Percentiles rank a stretch among this genome's conserved stretches.
These are phyloP conservation scores for Physaria fendleri DNA, from an alignment of 345 rosid genomes.

Conservation along the genomic window DNA sequence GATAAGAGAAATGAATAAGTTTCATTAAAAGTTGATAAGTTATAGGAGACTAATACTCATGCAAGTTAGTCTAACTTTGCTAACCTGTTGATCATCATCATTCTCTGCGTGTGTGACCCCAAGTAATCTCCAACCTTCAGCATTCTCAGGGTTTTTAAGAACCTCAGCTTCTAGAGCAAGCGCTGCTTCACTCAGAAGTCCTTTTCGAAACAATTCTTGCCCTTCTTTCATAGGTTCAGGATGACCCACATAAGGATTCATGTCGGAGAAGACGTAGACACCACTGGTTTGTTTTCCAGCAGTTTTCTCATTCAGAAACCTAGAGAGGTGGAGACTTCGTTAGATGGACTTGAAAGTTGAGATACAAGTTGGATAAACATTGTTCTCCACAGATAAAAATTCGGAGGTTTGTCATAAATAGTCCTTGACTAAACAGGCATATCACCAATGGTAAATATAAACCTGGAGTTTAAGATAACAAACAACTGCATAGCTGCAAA, in stretches of 20 bases:
- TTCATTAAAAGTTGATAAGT: not conserved
- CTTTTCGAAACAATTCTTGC: slow-evolving; percentile 88
- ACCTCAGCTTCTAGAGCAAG: slow-evolving; percentile 99
- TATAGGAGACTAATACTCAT: not conserved
- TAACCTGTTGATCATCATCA: slow-evolving; percentile 99
- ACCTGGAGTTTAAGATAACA: not conserved
- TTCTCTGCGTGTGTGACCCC: slow-evolving; percentile 99
- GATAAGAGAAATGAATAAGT: not conserved
- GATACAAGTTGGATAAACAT: slow-evolving; percentile 6
- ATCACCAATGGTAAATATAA: not conserved
- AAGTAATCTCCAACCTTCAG: slow-evolving; percentile 99
- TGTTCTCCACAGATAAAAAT: not conserved
- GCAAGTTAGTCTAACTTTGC: not conserved
- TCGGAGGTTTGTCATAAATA: not conserved
- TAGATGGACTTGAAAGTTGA: slow-evolving; percentile 12
- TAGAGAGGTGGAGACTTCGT: slow-evolving; percentile 20
- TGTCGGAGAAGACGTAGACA: slow-evolving; percentile 91
- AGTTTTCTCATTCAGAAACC: slow-evolving; percentile 69
- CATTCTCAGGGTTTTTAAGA: slow-evolving; percentile 87
- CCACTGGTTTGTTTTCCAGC: slow-evolving; percentile 67
- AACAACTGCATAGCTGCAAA: slow-evolving; percentile 5
- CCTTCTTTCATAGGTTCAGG: slow-evolving; percentile 97
- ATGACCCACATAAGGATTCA: slow-evolving; percentile 99
- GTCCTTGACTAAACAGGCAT: slow-evolving; percentile 1
- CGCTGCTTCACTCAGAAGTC: slow-evolving; percentile 98